Evolutionary conservation across 2,329 filamentous ascomycete genomes (phyloP), one percentile per base, ranked within the genome.

Genomic region (Periconia sp.): DNA sequence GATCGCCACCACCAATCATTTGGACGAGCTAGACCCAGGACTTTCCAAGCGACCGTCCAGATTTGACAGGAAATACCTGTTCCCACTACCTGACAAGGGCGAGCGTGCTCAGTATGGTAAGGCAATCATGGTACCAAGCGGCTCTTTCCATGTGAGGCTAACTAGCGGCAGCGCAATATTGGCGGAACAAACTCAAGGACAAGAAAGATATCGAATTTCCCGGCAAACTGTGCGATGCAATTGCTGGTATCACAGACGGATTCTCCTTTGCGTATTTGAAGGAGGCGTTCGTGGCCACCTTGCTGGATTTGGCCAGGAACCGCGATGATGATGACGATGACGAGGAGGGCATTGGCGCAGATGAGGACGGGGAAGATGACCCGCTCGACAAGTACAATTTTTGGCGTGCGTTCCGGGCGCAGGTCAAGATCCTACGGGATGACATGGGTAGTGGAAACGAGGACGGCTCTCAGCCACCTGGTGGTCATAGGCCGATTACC

Each of bases 261-360:
- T 89, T 89, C 69, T 86, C 83, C 59, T 89, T 89, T 65, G 86
- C 86, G 0, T 89, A 88, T 64, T 81, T 89, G 70, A 85, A 89
- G 64, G 86, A 89, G 68, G 85, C 84, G 0, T 89, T 89, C 64
- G 83, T 89, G 0, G 84, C 85, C 1, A 80, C 82, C 2, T 65
- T 89, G 50, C 73, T 89, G 23, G 79, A 82, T 2, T 82, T 89
- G 53, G 86, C 84, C 0, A 60, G 69, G 37, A 60, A 56, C 31
- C 49, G 57, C 35, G 58, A 53, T 42, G 60, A 60, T 17, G 58
- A 60, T n/a, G 54, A 60, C 9, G 56, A 55, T 17, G 58, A 53
- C 15, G 58, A 47, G 11, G 45, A 45, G 23, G 15, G 20, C 11
- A 2, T 18, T 10, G 19, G 17, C 9, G 61, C 64, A 14, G 65